phyloP scores from a whole-genome alignment of 2,329 filamentous ascomycete genomes.

The Cryphonectria radicalis region DNA sequence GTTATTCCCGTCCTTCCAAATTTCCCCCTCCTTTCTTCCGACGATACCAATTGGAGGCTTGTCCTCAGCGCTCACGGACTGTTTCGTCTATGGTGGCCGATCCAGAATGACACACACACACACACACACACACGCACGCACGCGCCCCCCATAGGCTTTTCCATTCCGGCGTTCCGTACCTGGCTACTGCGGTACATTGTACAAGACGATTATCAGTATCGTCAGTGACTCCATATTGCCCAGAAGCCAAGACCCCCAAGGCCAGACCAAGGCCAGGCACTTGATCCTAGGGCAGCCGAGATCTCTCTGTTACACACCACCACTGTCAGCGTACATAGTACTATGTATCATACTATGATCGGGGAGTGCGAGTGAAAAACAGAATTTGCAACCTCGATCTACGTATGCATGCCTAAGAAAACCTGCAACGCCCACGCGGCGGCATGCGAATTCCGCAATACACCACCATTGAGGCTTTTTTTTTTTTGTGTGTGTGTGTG shows the following conservation, averaged over 20 bases:
- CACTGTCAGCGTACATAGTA: not conserved
- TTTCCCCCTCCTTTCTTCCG: not conserved
- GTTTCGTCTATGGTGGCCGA: not conserved
- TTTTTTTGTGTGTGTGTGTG: not conserved
- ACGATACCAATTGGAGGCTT: conserved; percentile 23
- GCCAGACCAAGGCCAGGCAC: not conserved
- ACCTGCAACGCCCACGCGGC: not conserved
- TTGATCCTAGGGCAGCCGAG: not conserved
- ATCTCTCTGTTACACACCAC: not conserved
- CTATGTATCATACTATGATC: not conserved
- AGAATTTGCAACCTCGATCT: conserved; percentile 6
- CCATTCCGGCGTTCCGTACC: not conserved
- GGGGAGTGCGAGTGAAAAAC: conserved; percentile 1
- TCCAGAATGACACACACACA: not conserved
- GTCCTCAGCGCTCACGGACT: not conserved
- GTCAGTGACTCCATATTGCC: conserved; percentile 4
- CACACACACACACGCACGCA: not conserved
- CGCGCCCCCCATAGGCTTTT: not conserved
- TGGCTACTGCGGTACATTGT: not conserved
- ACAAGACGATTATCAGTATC: not conserved
- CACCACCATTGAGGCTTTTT: not conserved
- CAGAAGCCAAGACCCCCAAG: not conserved
- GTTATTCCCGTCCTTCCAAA: conserved; percentile 11
- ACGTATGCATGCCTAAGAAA: conserved; percentile 2
- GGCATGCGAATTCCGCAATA: not conserved